Conservation (phyloP, 306 rosid species). For the Quercus wislizeni region DNA sequence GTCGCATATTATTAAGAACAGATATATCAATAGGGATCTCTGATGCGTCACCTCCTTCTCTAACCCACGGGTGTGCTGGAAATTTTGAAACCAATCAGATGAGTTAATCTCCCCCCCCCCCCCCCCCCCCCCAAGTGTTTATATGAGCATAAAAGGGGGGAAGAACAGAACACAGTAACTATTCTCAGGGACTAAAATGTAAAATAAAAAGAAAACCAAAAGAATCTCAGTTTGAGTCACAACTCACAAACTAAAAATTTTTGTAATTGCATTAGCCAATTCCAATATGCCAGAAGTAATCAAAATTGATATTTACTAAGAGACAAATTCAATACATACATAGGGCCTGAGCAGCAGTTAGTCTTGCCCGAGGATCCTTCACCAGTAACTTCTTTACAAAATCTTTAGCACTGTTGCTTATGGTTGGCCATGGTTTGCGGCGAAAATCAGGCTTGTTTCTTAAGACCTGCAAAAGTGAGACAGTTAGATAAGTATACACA, state of each 20-base stretch:
- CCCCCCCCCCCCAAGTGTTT: neutral
- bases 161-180: conserved; percentile 3
- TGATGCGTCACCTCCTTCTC: conserved; percentile 89
- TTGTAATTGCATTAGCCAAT: neutral
- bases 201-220: neutral
- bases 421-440: conserved; percentile 93
- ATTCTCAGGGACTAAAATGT: conserved; percentile 3
- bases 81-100: conserved; percentile 27
- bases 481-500: conserved; percentile 6
- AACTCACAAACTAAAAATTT: neutral
- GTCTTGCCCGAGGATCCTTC: conserved; percentile 95
- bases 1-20: conserved; percentile 88
- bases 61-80: conserved; percentile 97
- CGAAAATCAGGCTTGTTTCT: conserved; percentile 94
- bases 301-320: conserved; percentile 20
- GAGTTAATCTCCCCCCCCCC: conserved; percentile 11
- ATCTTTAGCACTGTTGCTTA: conserved; percentile 80
- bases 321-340: conserved; percentile 54
- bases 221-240: neutral
- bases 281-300: conserved; percentile 22
- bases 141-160: neutral
- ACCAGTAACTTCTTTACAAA: conserved; percentile 91
- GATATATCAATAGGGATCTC: conserved; percentile 97
- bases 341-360: conserved; percentile 99
- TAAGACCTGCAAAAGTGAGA: conserved; percentile 56